Evolutionary conservation across 805 yeast genomes (phyloP).

Genomic region (Zygosaccharomyces lentus): DNA sequence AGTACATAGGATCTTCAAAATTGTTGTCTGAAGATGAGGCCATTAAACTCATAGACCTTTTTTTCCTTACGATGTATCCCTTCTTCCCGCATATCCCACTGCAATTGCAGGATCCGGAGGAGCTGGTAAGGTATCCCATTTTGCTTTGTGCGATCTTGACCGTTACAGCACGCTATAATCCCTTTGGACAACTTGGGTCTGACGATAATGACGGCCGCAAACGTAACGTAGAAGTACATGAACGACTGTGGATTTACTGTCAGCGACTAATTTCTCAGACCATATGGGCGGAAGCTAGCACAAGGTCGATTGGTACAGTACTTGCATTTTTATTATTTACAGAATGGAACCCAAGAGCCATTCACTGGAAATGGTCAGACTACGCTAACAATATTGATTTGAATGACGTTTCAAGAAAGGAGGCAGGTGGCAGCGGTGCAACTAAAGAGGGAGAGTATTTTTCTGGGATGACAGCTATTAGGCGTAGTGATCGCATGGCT

Average conservation of each 20-base stretch:
- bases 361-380: constrained; percentile 83
- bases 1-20: constrained; percentile 50
- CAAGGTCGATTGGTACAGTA: constrained; percentile 81
- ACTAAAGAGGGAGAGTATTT: constrained; percentile 44
- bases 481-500: constrained; percentile 84
- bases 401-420: constrained; percentile 17
- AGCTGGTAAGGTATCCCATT: constrained; percentile 73
- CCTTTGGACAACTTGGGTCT: constrained; percentile 42
- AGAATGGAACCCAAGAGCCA: constrained; percentile 95
- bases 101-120: constrained; percentile 61
- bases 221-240: constrained; percentile 63
- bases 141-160: constrained; percentile 77
- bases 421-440: constrained; percentile 11
- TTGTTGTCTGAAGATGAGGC: constrained; percentile 64
- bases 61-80: constrained; percentile 79
- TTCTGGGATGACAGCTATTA: constrained; percentile 78
- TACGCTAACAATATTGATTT: constrained; percentile 61
- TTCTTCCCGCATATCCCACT: constrained; percentile 83
- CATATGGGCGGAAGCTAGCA: constrained; percentile 91
- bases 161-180: constrained; percentile 72
- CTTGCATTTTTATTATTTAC: constrained; percentile 79
- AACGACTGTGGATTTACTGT: constrained; percentile 77
- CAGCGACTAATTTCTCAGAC: constrained; percentile 78
- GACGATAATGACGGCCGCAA: constrained; percentile 32
- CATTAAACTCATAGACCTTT: constrained; percentile 49